A percentile compares a stretch with the other conserved stretches of the same genome.
These are phyloP conservation scores for Nakazawaea ernobii DNA, from an alignment of 805 yeast species.

Conservation along the genomic window DNA sequence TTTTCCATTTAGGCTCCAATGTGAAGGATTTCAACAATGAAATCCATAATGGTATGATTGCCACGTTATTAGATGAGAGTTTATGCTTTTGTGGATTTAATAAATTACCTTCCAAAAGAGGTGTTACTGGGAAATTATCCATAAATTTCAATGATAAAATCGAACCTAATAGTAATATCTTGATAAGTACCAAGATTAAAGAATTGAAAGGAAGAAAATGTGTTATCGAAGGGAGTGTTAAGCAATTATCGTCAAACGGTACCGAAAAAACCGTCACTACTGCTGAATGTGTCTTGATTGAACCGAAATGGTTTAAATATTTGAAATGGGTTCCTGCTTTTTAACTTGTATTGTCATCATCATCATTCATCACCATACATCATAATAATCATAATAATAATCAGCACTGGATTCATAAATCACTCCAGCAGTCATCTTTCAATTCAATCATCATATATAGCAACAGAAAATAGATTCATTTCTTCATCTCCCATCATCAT, in stretches of 20 bases:
- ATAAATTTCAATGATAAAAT: conserved; percentile 60
- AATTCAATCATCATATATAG: too few relatives aligned
- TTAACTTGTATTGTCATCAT: conserved; percentile 3
- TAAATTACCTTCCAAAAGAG: conserved; percentile 69
- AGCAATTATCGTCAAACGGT: conserved; percentile 38
- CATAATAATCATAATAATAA: too few relatives aligned
- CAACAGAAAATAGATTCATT: too few relatives aligned
- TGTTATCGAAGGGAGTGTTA: conserved; percentile 60
- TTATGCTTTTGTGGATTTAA: conserved; percentile 84
- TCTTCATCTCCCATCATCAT: too few relatives aligned
- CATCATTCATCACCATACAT: not conserved
- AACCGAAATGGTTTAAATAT: conserved; percentile 84
- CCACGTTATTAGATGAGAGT: conserved; percentile 80
- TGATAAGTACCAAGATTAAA: conserved; percentile 60
- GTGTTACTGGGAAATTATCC: conserved; percentile 79
- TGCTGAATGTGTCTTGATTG: conserved; percentile 70
- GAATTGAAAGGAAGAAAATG: conserved; percentile 77
- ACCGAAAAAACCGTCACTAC: conserved; percentile 33
- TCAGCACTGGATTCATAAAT: too few relatives aligned
- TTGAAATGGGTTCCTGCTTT: conserved; percentile 48
- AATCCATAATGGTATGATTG: conserved; percentile 75
- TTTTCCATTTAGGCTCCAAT: conserved; percentile 65
- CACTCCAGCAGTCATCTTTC: too few relatives aligned
- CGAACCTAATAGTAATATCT: conserved; percentile 56
- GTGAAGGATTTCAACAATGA: conserved; percentile 56